Base-by-base conservation (phyloP, 768 basidiomycete genomes). In the Rhizopogon vinicolor region DNA sequence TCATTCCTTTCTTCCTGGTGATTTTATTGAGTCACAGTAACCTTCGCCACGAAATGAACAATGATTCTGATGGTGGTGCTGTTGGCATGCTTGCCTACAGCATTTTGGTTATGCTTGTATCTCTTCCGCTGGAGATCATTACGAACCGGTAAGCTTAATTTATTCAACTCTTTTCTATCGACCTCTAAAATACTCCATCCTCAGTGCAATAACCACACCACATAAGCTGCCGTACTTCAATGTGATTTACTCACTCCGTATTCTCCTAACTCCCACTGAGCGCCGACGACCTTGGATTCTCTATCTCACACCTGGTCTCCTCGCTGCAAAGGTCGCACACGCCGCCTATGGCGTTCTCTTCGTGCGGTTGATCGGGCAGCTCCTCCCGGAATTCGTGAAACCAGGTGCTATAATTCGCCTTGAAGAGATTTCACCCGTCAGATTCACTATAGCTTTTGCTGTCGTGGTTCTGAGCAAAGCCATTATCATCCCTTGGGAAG, bases 191-290 rank as follows among this genome's bases (percentile, higher is more conserved):
- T 25, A 25, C 50, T 58, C 18, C 53, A 45, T 13, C 44, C 25
- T 55, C 59, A 93, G 91, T 41, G 80, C 92, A 2, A 87, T 93
- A 58, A 91, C 88, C 1, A 93, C 92, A 1, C 91, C 91, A 0
- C 83, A 89, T 69, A 84, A 79, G 65, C 74, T 93, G 35, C 79
- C 86, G 3, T 91, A 80, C 63, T 77, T 87, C 63, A 73, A 78
- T 35, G 73, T 78, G 2, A 63, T 79, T 53, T 74, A 79, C 57
- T 81, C 87, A 22, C 69, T 93, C 16, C 86, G 87, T 19, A 69
- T 85, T 56, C 75, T 93, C 35, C 75, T 93, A 53, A 93, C 91
- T 0, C 86, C 89, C 5, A 91, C 90, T 7, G 91, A 93, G 67
- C 82, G 85, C 51, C 79, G 81, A 25, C 79, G 79, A 8, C 91